Base-by-base conservation (phyloP, 257 asterid species). In the Paulownia fortunei region DNA sequence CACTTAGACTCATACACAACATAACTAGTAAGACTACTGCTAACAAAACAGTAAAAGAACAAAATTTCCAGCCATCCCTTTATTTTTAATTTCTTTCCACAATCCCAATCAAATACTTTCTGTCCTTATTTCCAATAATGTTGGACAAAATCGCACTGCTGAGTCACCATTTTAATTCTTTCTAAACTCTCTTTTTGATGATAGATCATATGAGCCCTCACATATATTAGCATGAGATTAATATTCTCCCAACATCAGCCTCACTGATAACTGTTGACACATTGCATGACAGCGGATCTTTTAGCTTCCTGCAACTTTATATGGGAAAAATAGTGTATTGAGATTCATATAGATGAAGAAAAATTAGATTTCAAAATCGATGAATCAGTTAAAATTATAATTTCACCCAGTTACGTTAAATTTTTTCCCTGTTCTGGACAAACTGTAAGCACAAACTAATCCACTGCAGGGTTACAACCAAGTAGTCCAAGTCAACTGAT, bases 231-330 rank as follows among this genome's bases (percentile, higher is more conserved):
- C 13, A 18, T 62, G 42, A 71, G 26, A 21, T 52, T 21, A 36
- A 36, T 12, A 72, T 55, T n/a, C 9, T 52, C 21, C 52, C 21
- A 6, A 26, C n/a, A 18, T 4, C 19, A n/a, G n/a, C n/a, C n/a
- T n/a, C n/a, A n/a, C n/a, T n/a, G 8, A 19, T 10, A 30, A 49
- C 19, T 16, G 69, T 62, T 62, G 7, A 12, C 37, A 32, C 69
- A 62, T 24, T 23, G 19, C 68, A 37, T 11, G 26, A 36, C 36
- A 21, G 6, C 34, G 55, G 15, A 21, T 8, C 8, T 21, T 58
- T 36, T 55, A 36, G 56, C 69, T 56, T 32, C 26, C 69, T 39
- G 49, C 46, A 73, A 56, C 68, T 54, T 56, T 21, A 73, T 58
- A 21, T 3, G 18, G 27, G 18, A 37, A 39, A 0, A 9, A 37